Percentiles rank a stretch among this genome's conserved stretches.
Conservation (phyloP, 75 land plant genomes). For the Sequoiadendron giganteum region DNA sequence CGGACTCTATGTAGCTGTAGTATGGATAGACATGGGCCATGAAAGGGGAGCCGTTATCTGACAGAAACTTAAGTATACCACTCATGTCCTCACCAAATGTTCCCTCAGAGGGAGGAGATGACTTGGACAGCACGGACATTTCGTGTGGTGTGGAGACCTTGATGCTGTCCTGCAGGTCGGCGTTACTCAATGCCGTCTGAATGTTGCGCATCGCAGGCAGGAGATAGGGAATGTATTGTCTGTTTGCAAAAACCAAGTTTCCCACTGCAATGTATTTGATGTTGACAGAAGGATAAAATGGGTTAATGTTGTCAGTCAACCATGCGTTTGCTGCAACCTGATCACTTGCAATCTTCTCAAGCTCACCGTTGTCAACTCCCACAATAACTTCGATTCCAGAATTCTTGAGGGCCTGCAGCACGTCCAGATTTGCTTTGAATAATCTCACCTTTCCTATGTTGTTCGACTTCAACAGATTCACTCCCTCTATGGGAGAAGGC, state of each 20-base stretch:
- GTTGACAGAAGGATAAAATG: constrained; percentile 19
- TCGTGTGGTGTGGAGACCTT: constrained; percentile 38
- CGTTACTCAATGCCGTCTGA: constrained; percentile 21
- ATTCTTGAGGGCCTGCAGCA: constrained; percentile 27
- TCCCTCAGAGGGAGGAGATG: too few relatives aligned
- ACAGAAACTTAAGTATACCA: too few relatives aligned
- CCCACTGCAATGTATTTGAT: constrained; percentile 25
- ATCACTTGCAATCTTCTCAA: constrained; percentile 22
- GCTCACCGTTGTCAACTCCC: neutral
- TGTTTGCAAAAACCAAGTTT: constrained; percentile 23
- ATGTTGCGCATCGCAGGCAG: neutral
- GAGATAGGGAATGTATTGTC: too few relatives aligned
- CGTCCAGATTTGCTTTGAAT: constrained; percentile 9
- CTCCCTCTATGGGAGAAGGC: constrained; percentile 19
- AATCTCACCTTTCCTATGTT: constrained; percentile 16
- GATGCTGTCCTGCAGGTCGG: constrained; percentile 26
- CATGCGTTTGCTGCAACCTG: constrained; percentile 28
- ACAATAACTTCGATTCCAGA: constrained; percentile 9
- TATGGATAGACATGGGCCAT: too few relatives aligned
- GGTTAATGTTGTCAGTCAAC: constrained; percentile 25
- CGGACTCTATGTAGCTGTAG: too few relatives aligned
- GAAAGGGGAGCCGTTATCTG: too few relatives aligned
- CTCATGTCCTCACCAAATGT: too few relatives aligned
- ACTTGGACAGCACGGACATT: too few relatives aligned
- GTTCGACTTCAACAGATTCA: constrained; percentile 12